Evolutionary conservation across 306 rosid species (phyloP).

Genomic region (Datisca glomerata): DNA sequence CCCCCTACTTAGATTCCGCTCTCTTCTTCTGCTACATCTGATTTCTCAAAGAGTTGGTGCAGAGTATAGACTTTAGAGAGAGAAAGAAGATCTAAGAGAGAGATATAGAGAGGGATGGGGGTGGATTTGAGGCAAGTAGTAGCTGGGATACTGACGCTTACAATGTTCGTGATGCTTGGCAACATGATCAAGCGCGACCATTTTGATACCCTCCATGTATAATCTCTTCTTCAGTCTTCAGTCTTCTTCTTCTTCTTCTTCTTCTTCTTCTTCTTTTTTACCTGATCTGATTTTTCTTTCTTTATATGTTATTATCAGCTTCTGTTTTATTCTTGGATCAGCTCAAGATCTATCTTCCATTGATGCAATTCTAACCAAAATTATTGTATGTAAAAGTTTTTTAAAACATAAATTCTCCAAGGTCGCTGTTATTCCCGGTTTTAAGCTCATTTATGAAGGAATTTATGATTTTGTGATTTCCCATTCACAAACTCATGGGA

Average conservation of each 20-base stretch:
- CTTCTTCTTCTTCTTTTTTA: background rate
- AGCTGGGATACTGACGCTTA: conserved; percentile 73
- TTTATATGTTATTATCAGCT: too few species aligned
- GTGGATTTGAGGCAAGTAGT: conserved; percentile 95
- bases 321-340: too few species aligned
- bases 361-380: too few species aligned
- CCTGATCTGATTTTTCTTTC: background rate
- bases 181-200: conserved; percentile 97
- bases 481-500: too few species aligned
- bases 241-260: background rate
- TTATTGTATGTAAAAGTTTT: too few species aligned
- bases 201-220: conserved; percentile 77
- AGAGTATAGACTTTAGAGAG: too few species aligned
- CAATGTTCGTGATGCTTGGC: conserved; percentile 97
- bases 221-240: conserved; percentile 3
- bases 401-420: too few species aligned
- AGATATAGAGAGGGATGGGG: conserved; percentile 38
- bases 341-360: too few species aligned
- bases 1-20: background rate
- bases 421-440: too few species aligned
- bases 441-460: too few species aligned
- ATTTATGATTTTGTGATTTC: too few species aligned
- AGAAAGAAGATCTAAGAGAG: conserved; percentile 5
- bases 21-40: conserved; percentile 9
- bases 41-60: background rate